Percentiles rank a stretch among this genome's conserved stretches.
Evolutionary conservation across 495 filamentous ascomycete genomes (phyloP).

Genomic region (Hypoxylon cercidicola): DNA sequence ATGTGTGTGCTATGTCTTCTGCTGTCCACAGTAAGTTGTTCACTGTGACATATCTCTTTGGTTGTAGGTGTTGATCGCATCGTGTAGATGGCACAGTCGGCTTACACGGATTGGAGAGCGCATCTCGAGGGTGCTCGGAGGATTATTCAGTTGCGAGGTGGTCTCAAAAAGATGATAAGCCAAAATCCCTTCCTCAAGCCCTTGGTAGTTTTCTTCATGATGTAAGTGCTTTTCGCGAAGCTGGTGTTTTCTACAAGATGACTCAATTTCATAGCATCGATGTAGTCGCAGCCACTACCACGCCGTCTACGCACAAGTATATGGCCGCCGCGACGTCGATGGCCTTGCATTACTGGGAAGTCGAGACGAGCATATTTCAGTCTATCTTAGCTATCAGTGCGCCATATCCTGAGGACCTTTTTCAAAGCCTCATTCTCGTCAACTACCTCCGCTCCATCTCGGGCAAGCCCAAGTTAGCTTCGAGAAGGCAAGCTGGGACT

Average conservation of each 20-base stretch:
- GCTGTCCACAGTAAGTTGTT: background rate
- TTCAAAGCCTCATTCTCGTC: background rate
- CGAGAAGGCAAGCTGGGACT: background rate
- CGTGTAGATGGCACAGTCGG: slow-evolving; percentile 1
- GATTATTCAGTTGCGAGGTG: background rate
- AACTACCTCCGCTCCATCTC: slow-evolving; percentile 5
- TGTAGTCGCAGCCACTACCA: background rate
- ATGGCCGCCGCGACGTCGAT: slow-evolving; percentile 2
- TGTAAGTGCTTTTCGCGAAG: background rate
- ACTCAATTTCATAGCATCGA: slow-evolving; percentile 3
- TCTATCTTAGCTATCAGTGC: background rate
- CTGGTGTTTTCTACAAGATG: background rate
- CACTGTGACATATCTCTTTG: background rate
- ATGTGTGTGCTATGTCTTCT: slow-evolving; percentile 4
- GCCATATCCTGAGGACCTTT: background rate
- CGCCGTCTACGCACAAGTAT: background rate
- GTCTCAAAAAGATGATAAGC: background rate
- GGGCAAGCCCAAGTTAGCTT: background rate
- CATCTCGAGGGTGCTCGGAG: slow-evolving; percentile 7
- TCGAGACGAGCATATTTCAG: background rate
- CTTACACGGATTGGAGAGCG: slow-evolving; percentile 3
- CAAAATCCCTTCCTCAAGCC: slow-evolving; percentile 1
- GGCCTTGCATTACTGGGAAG: background rate
- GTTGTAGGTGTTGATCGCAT: background rate
- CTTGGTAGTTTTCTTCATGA: background rate